These are phyloP conservation scores for Erodium chrysanthum DNA, from an alignment of 441 rosid genomes.

Conservation along the genomic window DNA sequence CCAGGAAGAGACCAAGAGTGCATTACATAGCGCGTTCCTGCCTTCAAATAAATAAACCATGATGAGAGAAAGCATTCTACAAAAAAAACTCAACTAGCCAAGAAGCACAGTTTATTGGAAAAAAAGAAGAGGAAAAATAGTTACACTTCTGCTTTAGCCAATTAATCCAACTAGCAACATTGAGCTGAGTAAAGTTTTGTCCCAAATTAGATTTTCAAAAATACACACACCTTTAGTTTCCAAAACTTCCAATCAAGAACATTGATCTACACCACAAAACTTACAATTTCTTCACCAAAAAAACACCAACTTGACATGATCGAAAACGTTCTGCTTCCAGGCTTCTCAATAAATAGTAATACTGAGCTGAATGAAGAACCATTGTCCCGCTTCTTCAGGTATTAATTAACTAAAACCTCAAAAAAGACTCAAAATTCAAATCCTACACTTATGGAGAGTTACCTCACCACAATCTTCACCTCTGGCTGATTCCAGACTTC, in stretches of 20 bases:
- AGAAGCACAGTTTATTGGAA: neutral
- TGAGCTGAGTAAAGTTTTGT: neutral
- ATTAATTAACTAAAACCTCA: neutral
- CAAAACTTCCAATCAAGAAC: neutral
- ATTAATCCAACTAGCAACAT: no score
- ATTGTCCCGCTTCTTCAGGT: neutral
- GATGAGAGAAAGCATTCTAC: neutral
- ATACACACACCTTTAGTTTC: no score
- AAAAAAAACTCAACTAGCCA: neutral
- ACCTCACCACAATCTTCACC: neutral
- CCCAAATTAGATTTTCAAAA: neutral
- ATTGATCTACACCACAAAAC: conserved; percentile 1
- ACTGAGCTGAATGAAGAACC: neutral
- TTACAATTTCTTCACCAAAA: neutral
- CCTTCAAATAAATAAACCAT: neutral
- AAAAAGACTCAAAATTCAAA: neutral
- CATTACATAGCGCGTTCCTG: conserved; percentile 15
- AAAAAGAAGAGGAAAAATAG: neutral
- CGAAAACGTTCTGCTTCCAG: neutral
- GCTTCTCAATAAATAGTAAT: neutral
- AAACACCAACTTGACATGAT: neutral
- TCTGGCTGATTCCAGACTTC: neutral
- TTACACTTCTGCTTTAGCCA: neutral
- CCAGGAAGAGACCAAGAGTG: conserved; percentile 26
- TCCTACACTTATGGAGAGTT: neutral